Base-by-base conservation (phyloP, 345 rosid species). In the Citrus unshiu region DNA sequence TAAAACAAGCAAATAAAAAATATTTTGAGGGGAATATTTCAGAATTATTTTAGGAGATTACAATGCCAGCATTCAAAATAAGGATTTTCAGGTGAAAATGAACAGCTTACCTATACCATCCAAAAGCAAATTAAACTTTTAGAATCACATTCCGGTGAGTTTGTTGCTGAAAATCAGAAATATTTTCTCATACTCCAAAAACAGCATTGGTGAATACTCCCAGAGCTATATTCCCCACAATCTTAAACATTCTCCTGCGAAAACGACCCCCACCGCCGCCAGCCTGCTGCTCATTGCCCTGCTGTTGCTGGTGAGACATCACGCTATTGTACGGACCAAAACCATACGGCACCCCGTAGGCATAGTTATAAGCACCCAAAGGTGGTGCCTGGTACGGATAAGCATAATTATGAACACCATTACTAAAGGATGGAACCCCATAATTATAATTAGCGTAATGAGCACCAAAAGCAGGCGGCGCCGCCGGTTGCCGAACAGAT, bases 181-280 rank as follows among this genome's bases (percentile, higher is more conserved):
- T 46, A 46, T 46, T 43, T 43, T 46, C n/a, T 46, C 61, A 69
- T 51, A 70, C 0, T 67, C 84, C 84, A 61, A 84, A 79, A 35
- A 24, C 32, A 8, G 14, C 43, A 71, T 61, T 81, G 54, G 77
- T 34, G 56, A 73, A 56, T 14, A 76, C 78, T 68, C 83, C 84
- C 24, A 79, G 0, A 30, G 84, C 78, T 75, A 84, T 72, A 62
- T 30, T 75, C 7, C 77, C 56, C 37, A 85, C 83, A 68, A 86
- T 3, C 46, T 68, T 68, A 57, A 65, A 63, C 43, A 75, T 63
- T 40, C 1, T 75, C 12, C 29, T 29, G 12, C 30, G 5, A 21
- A 39, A 24, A 25, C 39, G 51, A 25, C 68, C 39, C 27, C 18
- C 25, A 0, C n/a, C 51, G 5, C 5, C 60, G 1, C 19, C 65